Percentiles rank a stretch among this genome's conserved stretches.
phyloP scores from a whole-genome alignment of 1,284 basidiomycete species.

The Violaceomyces palustris region DNA sequence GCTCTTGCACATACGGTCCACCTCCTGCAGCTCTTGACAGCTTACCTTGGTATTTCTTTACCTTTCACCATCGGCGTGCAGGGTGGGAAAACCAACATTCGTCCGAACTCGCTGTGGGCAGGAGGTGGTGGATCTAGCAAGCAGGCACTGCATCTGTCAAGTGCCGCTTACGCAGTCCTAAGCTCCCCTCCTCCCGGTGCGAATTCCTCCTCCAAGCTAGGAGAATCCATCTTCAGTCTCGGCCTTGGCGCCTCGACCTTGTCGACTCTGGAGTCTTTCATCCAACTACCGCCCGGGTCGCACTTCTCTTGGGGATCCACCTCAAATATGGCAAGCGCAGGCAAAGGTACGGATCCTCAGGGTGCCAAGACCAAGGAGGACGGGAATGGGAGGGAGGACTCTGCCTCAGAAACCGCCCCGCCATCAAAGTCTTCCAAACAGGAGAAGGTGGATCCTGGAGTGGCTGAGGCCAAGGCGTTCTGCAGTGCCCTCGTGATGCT shows the following conservation, averaged over 20 bases:
- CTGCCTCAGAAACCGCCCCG: not conserved
- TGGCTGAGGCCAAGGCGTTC: constrained; percentile 26
- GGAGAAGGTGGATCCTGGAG: constrained; percentile 2
- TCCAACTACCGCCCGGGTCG: constrained; percentile 18
- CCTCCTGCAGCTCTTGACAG: constrained; percentile 25
- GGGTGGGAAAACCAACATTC: constrained; percentile 16
- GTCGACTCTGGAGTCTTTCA: constrained; percentile 34
- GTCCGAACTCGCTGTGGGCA: constrained; percentile 34
- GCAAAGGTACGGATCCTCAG: no score
- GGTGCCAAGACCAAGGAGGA: not conserved
- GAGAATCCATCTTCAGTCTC: constrained; percentile 30
- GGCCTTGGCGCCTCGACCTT: constrained; percentile 34
- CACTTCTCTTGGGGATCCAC: constrained; percentile 21
- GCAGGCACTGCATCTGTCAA: constrained; percentile 25
- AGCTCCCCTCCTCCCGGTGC: constrained; percentile 2
- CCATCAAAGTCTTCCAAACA: not conserved
- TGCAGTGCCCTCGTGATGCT: constrained; percentile 35
- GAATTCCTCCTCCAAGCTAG: constrained; percentile 12
- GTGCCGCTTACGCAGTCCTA: constrained; percentile 21
- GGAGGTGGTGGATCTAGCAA: constrained; percentile 25
- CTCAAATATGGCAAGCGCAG: constrained; percentile 1
- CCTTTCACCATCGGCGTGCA: constrained; percentile 30
- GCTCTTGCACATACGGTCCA: constrained; percentile 28
- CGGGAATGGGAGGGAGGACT: not conserved
- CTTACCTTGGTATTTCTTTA: constrained; percentile 32